Evolutionary conservation across 495 filamentous ascomycete species (phyloP), one percentile per base, ranked within the genome.

Genomic region (Penicillium riverlandense): DNA sequence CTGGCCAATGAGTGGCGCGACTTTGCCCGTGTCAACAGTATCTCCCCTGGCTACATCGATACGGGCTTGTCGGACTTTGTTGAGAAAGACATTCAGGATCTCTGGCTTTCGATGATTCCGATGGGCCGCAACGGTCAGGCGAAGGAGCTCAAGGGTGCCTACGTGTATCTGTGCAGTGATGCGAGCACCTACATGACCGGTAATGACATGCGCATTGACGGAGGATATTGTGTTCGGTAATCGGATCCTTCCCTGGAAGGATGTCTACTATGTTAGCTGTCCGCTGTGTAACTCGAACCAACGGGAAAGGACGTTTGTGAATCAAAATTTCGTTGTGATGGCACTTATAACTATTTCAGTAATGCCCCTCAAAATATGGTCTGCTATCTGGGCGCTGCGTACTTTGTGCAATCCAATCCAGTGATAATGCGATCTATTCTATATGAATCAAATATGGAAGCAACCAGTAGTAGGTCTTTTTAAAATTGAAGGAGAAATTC

Each of bases 161-260:
- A 89, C 61, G 81, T 89, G 7, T 91, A 89, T 58, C 61, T 91
- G 48, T 71, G 73, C 47, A 80, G 74, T 51, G 84, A 91, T 64
- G 86, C 86, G 7, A 80, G 79, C 61, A 82, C 82, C 34, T 96
- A 90, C 64, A 96, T 83, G 12, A 97, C 88, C 2, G 91, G 88
- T 7, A 69, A 67, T 7, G 87, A 94, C 66, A 65, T 95, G 37
- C 54, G 82, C 34, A 80, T 91, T 48, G 88, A 95, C 59, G 89
- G 88, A 16, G 72, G 70, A 13, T 75, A 71, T 54, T 57, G 50
- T 36, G 62, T 63, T 37, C 65, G 67, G 61, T 73, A 70, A 60
- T 59, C 37, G 11, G 42, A 39, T 35, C 2, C 29, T 43, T 35
- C 36, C 44, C 51, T 43, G 11, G 44, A 47, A 42, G 27, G 9